Base-by-base conservation (phyloP, 805 yeast species). In the Pichia ethanolica region DNA sequence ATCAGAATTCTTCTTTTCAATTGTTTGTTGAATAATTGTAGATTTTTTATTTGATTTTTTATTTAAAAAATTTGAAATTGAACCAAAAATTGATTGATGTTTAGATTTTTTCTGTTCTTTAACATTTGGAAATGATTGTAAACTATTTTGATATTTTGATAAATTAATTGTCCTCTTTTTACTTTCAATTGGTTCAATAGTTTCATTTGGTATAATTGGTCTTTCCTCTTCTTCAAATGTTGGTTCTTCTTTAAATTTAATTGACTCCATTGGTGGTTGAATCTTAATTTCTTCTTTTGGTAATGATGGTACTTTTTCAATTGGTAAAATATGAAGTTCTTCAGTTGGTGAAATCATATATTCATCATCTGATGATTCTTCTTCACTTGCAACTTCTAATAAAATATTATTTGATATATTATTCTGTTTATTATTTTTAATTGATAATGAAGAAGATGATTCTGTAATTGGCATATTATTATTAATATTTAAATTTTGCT, bases 31-130 rank as follows among this genome's bases (percentile, higher is more conserved):
- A n/a, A 20, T 39, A 14, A 48, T 34, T 7, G 32, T 30, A n/a
- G 48, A 34, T 38, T 27, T 33, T 28, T 41, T 40, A 25, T 28
- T 11, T 30, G 12, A 42, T 27, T 45, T 48, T 12, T 40, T 48
- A 5, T 38, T 28, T n/a, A 49, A 35, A 7, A 49, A 34, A 35
- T 32, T 49, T 4, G 52, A 37, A 6, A 49, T 36, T 9, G 52
- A 41, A 11, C 44, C 49, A 51, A 66, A 61, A 10, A 67, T 50
- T 2, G 69, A 63, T 43, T 58, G 39, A 57, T 45, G 63, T 53
- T 35, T 47, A 50, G 56, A 54, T 40, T 53, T 55, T 32, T 51
- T 36, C 13, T 33, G 44, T 5, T 35, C 44, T n/a, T 8, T 20
- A 20, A 20, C 20, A 20, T 20, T 39, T 14, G 14, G 5, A 4